These are phyloP conservation scores for Aquilaria agallochum DNA, from an alignment of 441 rosid genomes.

Conservation along the genomic window DNA sequence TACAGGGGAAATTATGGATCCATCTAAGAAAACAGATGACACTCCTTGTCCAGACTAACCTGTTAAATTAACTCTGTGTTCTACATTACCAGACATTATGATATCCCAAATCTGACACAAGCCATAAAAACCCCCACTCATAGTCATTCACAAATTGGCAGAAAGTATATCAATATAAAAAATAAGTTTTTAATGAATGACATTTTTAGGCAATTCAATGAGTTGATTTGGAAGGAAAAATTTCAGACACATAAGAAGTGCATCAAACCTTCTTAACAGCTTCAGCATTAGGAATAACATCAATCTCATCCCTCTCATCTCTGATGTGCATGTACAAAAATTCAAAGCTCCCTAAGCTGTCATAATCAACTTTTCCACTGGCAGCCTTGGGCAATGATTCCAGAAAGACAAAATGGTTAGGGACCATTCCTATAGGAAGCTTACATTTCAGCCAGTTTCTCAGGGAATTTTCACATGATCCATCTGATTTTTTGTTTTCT, in stretches of 20 bases:
- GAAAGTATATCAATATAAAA: neutral
- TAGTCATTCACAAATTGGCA: too few species aligned
- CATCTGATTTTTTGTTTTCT: constrained; percentile 37
- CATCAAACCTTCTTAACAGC: constrained; percentile 64
- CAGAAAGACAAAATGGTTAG: constrained; percentile 42
- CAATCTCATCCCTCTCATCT: constrained; percentile 24
- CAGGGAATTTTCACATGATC: constrained; percentile 33
- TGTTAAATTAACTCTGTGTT: too few species aligned
- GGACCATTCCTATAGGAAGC: constrained; percentile 74
- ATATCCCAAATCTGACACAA: too few species aligned
- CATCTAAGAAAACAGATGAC: too few species aligned
- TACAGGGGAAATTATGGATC: too few species aligned
- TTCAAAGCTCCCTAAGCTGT: constrained; percentile 37
- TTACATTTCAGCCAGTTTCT: constrained; percentile 55
- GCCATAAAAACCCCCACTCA: too few species aligned
- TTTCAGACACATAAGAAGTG: neutral
- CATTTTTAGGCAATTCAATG: neutral
- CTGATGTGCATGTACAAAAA: constrained; percentile 17
- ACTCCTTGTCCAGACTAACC: too few species aligned
- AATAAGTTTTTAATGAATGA: constrained; percentile 1
- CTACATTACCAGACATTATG: too few species aligned
- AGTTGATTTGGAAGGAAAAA: neutral
- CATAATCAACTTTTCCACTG: constrained; percentile 90
- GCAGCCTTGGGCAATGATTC: constrained; percentile 64
- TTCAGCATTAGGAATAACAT: constrained; percentile 33